Conservation (phyloP, 2,329 filamentous ascomycete species). For the Stromatinia cepivora region DNA sequence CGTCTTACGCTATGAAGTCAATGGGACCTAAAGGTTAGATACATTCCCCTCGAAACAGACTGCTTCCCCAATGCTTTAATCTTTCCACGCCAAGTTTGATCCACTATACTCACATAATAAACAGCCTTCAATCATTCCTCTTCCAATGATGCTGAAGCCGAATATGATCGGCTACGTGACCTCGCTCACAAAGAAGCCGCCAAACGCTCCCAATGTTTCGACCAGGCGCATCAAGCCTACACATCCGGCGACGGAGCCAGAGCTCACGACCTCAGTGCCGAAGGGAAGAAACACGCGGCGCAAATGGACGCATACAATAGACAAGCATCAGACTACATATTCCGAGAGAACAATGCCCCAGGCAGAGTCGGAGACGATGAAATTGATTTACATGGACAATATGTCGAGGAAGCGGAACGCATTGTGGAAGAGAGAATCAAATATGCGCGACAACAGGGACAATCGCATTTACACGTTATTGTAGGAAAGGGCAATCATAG, state of each 20-base stretch:
- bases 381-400: constrained; percentile 89
- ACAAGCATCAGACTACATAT: constrained; percentile 91
- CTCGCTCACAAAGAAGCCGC: constrained; percentile 77
- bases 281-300: constrained; percentile 80
- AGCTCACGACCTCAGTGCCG: constrained; percentile 79
- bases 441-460: constrained; percentile 87
- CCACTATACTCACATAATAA: neutral
- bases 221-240: constrained; percentile 76
- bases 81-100: neutral
- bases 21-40: constrained; percentile 45
- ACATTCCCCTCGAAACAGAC: neutral
- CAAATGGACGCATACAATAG: constrained; percentile 87
- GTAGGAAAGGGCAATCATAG: constrained; percentile 94
- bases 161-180: constrained; percentile 89
- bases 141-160: constrained; percentile 68
- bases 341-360: constrained; percentile 86
- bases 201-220: constrained; percentile 76
- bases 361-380: constrained; percentile 76
- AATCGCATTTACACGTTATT: constrained; percentile 94
- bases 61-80: neutral
- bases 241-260: constrained; percentile 72
- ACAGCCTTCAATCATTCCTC: constrained; percentile 75
- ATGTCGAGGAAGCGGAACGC: constrained; percentile 90
- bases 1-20: constrained; percentile 45
- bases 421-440: constrained; percentile 85